Evolutionary conservation across 345 rosid species (phyloP).

Genomic region (Acer saccharum): DNA sequence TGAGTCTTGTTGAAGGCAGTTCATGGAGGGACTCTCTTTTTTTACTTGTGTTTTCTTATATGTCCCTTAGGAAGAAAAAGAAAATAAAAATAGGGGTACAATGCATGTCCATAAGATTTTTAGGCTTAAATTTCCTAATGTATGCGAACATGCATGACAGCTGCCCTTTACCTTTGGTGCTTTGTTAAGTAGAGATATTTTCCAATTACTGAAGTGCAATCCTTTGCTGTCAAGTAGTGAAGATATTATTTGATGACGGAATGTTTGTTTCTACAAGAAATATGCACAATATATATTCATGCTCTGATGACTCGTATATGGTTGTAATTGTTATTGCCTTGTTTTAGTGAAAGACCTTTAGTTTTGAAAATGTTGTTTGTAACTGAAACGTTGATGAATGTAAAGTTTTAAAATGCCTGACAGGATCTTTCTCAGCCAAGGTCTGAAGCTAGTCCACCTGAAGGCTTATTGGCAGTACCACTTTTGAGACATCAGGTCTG

Average conservation of each 20-base stretch:
- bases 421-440: slow-evolving; percentile 85
- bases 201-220: not conserved
- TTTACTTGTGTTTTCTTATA: not conserved
- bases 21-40: not conserved
- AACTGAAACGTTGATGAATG: not conserved
- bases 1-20: slow-evolving; percentile 4
- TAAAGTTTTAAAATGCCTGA: slow-evolving; percentile 29
- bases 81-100: not conserved
- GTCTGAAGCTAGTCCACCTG: slow-evolving; percentile 80
- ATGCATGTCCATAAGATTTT: not conserved
- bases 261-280: not conserved
- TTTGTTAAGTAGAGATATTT: not conserved
- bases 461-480: slow-evolving; percentile 77
- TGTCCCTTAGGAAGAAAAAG: not conserved
- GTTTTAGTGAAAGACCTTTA: not conserved
- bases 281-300: not conserved
- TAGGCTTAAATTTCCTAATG: not conserved
- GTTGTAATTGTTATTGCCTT: not conserved
- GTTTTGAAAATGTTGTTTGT: slow-evolving; percentile 2
- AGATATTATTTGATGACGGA: not conserved
- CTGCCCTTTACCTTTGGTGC: not conserved
- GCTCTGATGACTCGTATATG: not conserved
- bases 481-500: slow-evolving; percentile 94
- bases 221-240: not conserved
- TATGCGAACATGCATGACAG: not conserved